Conservation (phyloP, 2,329 filamentous ascomycete genomes). For the Meredithiella fracta region DNA sequence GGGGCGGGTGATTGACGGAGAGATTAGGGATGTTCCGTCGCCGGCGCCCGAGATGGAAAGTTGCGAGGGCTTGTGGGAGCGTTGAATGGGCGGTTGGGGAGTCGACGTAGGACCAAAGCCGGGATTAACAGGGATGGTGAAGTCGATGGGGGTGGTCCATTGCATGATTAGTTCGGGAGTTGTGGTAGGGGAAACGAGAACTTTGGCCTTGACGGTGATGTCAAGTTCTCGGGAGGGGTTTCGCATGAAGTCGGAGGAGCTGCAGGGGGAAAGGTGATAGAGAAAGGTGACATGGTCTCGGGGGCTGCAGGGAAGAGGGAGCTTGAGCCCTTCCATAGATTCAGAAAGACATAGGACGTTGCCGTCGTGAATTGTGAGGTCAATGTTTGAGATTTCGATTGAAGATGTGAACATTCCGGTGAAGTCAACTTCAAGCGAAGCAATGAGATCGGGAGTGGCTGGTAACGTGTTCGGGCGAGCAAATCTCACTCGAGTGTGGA, state of each 20-base stretch:
- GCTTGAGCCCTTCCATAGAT: constrained; percentile 29
- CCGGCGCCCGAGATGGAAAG: constrained; percentile 42
- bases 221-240: constrained; percentile 36
- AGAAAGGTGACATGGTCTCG: constrained; percentile 63
- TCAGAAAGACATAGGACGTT: constrained; percentile 23
- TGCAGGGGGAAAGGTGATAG: constrained; percentile 39
- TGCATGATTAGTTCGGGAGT: constrained; percentile 45
- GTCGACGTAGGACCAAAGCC: constrained; percentile 39
- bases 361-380: constrained; percentile 40
- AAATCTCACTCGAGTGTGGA: constrained; percentile 59
- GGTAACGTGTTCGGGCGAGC: constrained; percentile 44
- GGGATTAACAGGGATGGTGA: constrained; percentile 47
- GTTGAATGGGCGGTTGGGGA: constrained; percentile 38
- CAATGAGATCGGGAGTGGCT: constrained; percentile 44
- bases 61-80: constrained; percentile 45
- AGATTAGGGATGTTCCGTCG: constrained; percentile 34
- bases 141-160: constrained; percentile 55
- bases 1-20: constrained; percentile 40
- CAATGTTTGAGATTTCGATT: constrained; percentile 43
- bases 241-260: constrained; percentile 29
- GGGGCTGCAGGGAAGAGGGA: constrained; percentile 46
- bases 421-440: constrained; percentile 58
- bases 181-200: constrained; percentile 39
- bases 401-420: constrained; percentile 53
- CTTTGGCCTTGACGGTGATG: constrained; percentile 45